phyloP scores from a whole-genome alignment of 345 rosid species.

The Noccaea bulbosa region DNA sequence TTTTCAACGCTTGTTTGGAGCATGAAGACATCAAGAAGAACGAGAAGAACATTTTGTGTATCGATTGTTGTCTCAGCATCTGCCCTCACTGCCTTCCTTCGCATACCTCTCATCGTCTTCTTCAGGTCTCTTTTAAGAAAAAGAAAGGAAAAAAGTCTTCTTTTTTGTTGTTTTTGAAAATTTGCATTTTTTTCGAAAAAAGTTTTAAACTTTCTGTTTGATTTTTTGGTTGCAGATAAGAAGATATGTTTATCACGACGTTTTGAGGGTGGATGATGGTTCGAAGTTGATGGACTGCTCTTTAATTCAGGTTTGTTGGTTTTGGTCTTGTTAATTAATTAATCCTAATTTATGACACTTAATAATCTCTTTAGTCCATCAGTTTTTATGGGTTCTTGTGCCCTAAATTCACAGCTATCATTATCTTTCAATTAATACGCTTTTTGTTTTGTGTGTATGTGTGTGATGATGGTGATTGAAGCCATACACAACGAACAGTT shows the following conservation, averaged over 20 bases:
- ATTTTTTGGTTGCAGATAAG: slow-evolving; percentile 58
- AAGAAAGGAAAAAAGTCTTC: no score
- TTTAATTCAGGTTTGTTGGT: slow-evolving; percentile 61
- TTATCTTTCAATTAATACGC: slow-evolving; percentile 5
- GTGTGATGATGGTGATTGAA: slow-evolving; percentile 38
- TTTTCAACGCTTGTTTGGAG: slow-evolving; percentile 74
- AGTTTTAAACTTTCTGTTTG: background rate
- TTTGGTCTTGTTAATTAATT: background rate
- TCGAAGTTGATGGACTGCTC: slow-evolving; percentile 74
- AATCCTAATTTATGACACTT: background rate
- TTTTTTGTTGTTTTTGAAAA: no score
- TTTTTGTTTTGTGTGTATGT: slow-evolving; percentile 5
- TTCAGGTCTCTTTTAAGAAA: slow-evolving; percentile 53
- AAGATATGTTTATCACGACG: slow-evolving; percentile 87
- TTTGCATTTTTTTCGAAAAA: background rate
- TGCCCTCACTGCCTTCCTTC: slow-evolving; percentile 84
- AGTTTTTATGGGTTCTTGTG: slow-evolving; percentile 30
- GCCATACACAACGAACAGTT: slow-evolving; percentile 81
- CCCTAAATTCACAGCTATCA: slow-evolving; percentile 15
- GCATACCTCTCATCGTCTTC: slow-evolving; percentile 72
- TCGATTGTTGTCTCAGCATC: slow-evolving; percentile 76
- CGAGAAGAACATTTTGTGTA: slow-evolving; percentile 77
- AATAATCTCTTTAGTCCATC: background rate
- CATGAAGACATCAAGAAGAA: slow-evolving; percentile 75
- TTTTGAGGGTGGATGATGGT: slow-evolving; percentile 69